phyloP scores from a whole-genome alignment of 495 filamentous ascomycete genomes.

The Bathelium albidoporum region DNA sequence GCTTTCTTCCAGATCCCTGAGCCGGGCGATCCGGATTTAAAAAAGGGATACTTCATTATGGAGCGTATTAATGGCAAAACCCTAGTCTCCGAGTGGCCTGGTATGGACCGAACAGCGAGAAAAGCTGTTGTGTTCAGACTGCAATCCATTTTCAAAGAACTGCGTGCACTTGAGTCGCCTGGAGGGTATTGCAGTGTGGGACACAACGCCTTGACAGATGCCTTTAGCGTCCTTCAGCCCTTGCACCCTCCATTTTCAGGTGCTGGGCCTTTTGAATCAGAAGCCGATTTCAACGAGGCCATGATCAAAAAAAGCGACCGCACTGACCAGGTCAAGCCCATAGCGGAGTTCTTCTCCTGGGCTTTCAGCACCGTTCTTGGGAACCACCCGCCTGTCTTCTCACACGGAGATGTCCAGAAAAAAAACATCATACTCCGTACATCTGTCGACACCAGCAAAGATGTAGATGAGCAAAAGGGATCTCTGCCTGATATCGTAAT shows the following conservation, averaged over 20 bases:
- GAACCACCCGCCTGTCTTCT: slow-evolving; percentile 16
- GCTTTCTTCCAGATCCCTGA: slow-evolving; percentile 26
- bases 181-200: slow-evolving; percentile 32
- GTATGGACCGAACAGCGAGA: slow-evolving; percentile 26
- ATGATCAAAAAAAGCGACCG: slow-evolving; percentile 15
- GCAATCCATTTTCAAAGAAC: slow-evolving; percentile 25
- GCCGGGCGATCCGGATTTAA: slow-evolving; percentile 13
- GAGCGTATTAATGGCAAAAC: slow-evolving; percentile 29
- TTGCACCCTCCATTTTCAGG: slow-evolving; percentile 11
- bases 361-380: slow-evolving; percentile 15
- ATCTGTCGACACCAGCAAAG: neutral
- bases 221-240: slow-evolving; percentile 26
- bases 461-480: slow-evolving; percentile 6
- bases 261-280: slow-evolving; percentile 30
- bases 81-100: slow-evolving; percentile 28
- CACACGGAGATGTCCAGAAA: slow-evolving; percentile 23
- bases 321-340: slow-evolving; percentile 10
- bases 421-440: slow-evolving; percentile 29
- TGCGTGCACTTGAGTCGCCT: slow-evolving; percentile 28
- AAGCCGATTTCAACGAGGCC: slow-evolving; percentile 17
- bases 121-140: slow-evolving; percentile 24
- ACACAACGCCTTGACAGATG: slow-evolving; percentile 26
- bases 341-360: slow-evolving; percentile 14
- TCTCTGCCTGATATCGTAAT: slow-evolving; percentile 14
- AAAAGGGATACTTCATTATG: slow-evolving; percentile 31